A percentile compares a stretch with the other conserved stretches of the same genome.
These are phyloP conservation scores for Pharnaceum exiguum DNA, from an alignment of 148 eudicot species.

Conservation along the genomic window DNA sequence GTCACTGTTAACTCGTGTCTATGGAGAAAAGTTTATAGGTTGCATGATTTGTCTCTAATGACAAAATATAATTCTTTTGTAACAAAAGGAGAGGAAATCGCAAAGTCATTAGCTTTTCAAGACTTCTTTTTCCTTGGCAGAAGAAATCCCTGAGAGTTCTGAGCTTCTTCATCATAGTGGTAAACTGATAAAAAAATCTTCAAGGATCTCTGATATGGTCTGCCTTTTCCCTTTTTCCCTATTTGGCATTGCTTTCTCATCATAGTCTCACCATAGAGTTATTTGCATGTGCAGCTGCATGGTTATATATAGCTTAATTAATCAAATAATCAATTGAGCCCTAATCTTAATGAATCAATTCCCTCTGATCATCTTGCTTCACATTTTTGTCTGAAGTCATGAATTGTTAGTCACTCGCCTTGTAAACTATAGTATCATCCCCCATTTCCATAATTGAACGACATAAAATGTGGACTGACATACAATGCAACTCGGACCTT, in stretches of 20 bases:
- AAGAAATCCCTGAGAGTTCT: slow-evolving; percentile 20
- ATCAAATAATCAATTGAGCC: background rate
- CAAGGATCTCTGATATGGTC: slow-evolving; percentile 20
- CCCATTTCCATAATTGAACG: no score
- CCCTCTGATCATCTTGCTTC: no score
- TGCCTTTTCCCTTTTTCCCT: slow-evolving; percentile 5
- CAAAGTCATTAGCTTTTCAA: slow-evolving; percentile 16
- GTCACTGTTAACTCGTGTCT: slow-evolving; percentile 30
- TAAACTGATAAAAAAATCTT: slow-evolving; percentile 28
- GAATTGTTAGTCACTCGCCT: no score
- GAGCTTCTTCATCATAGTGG: slow-evolving; percentile 33
- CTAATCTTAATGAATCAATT: background rate
- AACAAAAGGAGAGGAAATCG: background rate
- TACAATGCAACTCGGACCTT: no score
- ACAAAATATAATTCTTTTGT: background rate
- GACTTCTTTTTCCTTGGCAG: slow-evolving; percentile 20
- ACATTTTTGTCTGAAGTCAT: no score
- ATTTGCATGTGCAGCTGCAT: slow-evolving; percentile 13
- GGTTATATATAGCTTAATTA: background rate
- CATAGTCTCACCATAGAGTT: background rate
- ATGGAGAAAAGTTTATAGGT: slow-evolving; percentile 8
- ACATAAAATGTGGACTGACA: no score
- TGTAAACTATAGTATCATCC: no score
- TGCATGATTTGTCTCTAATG: slow-evolving; percentile 9
- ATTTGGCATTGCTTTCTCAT: background rate